A percentile compares a stretch with the other conserved stretches of the same genome.
Evolutionary conservation across 208 protist genomes (phyloP).

Genomic region (Acanthamoeba castellanii): DNA sequence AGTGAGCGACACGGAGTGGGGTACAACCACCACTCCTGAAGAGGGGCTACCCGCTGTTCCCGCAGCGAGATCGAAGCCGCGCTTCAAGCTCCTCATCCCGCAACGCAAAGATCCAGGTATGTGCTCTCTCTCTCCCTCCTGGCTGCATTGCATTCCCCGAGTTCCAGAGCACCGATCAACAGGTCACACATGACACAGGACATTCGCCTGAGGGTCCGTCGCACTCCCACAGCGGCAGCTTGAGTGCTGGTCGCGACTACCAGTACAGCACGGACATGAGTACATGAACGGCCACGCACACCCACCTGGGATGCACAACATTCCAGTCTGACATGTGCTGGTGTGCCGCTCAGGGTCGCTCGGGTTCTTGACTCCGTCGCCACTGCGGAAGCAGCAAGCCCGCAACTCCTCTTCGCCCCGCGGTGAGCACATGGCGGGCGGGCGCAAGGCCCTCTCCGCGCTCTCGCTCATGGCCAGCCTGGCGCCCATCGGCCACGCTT

Average conservation of each 20-base stretch:
- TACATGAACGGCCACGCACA: background rate
- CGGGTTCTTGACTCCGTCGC: background rate
- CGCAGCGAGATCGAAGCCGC: background rate
- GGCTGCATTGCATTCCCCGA: no score
- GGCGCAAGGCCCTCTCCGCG: background rate
- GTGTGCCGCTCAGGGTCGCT: background rate
- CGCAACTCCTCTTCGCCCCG: background rate
- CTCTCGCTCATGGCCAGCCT: background rate
- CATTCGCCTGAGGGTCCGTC: no score
- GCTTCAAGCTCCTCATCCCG: background rate
- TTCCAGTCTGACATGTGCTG: no score
- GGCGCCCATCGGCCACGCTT: background rate
- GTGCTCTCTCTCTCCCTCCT: background rate
- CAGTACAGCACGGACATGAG: background rate
- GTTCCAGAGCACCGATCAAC: background rate
- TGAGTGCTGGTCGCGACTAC: background rate
- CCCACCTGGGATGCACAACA: no score
- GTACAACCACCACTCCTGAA: background rate
- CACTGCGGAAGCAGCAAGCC: background rate
- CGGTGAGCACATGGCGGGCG: background rate
- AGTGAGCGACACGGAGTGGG: background rate
- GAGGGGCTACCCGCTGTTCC: no score
- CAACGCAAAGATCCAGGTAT: background rate
- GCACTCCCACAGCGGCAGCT: background rate
- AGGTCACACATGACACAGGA: no score